Conservation (phyloP, 2,329 filamentous ascomycete genomes). For the Phymatotrichopsis omnivora region DNA sequence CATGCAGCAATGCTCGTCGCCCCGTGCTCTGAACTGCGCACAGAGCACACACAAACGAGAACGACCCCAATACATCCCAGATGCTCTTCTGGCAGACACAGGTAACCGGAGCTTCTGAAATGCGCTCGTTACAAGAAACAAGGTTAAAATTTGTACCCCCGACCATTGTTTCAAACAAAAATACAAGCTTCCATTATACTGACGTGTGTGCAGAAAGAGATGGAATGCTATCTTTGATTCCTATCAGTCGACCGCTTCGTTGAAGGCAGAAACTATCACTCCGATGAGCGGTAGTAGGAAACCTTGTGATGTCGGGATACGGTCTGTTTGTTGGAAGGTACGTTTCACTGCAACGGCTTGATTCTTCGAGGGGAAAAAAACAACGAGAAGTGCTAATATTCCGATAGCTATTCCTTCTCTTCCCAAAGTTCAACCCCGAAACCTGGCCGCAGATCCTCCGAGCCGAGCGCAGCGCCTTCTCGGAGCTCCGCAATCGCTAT, state of each 20-base stretch:
- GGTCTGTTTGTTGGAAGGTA: slow-evolving; percentile 27
- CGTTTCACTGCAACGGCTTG: no score
- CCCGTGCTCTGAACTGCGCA: no score
- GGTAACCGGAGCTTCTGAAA: no score
- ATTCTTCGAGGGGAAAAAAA: no score
- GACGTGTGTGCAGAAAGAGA: slow-evolving; percentile 14
- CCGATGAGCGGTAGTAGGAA: background rate
- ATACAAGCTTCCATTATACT: no score
- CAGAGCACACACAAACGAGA: no score
- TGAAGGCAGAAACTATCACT: slow-evolving; percentile 19
- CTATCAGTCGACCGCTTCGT: slow-evolving; percentile 1
- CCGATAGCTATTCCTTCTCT: slow-evolving; percentile 22
- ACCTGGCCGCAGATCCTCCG: slow-evolving; percentile 20
- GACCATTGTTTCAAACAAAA: no score
- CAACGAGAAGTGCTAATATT: no score
- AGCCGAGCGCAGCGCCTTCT: slow-evolving; percentile 27
- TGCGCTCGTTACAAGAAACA: slow-evolving; percentile 19
- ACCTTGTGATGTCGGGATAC: slow-evolving; percentile 15
- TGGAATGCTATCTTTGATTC: slow-evolving; percentile 22
- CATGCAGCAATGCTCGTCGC: no score
- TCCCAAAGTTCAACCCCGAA: slow-evolving; percentile 17
- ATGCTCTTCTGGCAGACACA: no score
- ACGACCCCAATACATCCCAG: no score
- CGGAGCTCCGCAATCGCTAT: slow-evolving; percentile 22
- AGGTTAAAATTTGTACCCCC: slow-evolving; percentile 15